Percentiles rank a stretch among this genome's conserved stretches.
phyloP scores from a whole-genome alignment of 306 rosid species.

The Castanospermum australe region DNA sequence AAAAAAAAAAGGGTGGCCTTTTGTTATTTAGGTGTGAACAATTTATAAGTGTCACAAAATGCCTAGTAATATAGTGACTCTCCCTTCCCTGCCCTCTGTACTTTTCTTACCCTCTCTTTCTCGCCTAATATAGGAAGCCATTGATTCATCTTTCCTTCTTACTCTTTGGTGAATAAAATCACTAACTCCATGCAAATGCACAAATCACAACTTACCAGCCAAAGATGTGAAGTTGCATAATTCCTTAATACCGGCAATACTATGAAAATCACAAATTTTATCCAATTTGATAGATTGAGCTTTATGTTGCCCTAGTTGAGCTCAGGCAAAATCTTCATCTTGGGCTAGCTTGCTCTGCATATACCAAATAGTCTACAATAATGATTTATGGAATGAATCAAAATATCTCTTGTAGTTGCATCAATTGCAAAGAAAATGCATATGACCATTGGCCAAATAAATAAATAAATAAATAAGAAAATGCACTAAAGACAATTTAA shows the following conservation, averaged over 20 bases:
- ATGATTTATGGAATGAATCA: neutral
- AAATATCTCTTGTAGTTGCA: neutral
- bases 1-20: no score
- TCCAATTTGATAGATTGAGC: no score
- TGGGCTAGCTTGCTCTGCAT: no score
- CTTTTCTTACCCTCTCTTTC: no score
- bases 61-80: no score
- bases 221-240: neutral
- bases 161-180: neutral
- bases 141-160: no score
- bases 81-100: no score
- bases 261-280: no score
- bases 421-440: neutral
- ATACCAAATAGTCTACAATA: no score
- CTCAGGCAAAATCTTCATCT: no score
- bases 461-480: neutral
- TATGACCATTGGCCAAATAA: neutral
- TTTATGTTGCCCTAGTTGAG: no score
- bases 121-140: no score
- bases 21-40: neutral
- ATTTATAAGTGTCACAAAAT: neutral
- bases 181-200: neutral
- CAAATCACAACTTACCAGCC: neutral
- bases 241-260: neutral
- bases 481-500: neutral